phyloP scores from a whole-genome alignment of 2,329 filamentous ascomycete genomes.

The Hirsutella thompsonii region DNA sequence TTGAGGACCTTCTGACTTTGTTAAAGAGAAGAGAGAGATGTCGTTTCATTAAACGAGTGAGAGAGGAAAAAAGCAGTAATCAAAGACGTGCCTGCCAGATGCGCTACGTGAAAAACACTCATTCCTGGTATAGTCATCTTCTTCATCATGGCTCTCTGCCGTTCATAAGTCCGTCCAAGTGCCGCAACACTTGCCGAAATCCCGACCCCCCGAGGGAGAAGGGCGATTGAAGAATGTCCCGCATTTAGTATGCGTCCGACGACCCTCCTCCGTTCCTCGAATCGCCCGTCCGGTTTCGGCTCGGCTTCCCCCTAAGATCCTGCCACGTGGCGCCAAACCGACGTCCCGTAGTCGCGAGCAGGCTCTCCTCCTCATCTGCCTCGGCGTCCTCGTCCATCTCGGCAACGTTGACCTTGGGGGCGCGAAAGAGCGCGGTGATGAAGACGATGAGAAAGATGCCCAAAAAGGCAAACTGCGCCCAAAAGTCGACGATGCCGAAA shows the following conservation, averaged over 20 bases:
- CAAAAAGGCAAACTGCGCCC: conserved; percentile 89
- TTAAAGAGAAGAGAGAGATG: no score
- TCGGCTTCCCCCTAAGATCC: conserved; percentile 55
- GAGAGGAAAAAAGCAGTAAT: neutral
- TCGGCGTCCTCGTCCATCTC: conserved; percentile 82
- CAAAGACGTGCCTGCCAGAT: neutral
- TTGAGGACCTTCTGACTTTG: no score
- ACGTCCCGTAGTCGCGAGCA: conserved; percentile 71
- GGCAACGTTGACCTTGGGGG: conserved; percentile 62
- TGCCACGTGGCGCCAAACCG: conserved; percentile 81
- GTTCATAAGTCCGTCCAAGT: neutral
- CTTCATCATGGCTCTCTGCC: neutral
- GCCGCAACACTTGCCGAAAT: no score
- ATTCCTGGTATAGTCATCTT: neutral
- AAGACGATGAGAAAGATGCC: conserved; percentile 74
- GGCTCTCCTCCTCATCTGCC: conserved; percentile 83
- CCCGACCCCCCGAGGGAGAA: no score
- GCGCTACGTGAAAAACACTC: neutral
- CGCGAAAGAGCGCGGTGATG: conserved; percentile 63
- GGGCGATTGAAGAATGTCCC: neutral
- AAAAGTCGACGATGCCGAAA: conserved; percentile 87
- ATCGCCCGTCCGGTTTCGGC: conserved; percentile 6
- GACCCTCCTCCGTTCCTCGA: conserved; percentile 3
- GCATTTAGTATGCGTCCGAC: neutral
- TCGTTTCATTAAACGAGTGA: no score